Base-by-base conservation (phyloP, 1,284 basidiomycete species). In the Apiotrichum gamsii region DNA sequence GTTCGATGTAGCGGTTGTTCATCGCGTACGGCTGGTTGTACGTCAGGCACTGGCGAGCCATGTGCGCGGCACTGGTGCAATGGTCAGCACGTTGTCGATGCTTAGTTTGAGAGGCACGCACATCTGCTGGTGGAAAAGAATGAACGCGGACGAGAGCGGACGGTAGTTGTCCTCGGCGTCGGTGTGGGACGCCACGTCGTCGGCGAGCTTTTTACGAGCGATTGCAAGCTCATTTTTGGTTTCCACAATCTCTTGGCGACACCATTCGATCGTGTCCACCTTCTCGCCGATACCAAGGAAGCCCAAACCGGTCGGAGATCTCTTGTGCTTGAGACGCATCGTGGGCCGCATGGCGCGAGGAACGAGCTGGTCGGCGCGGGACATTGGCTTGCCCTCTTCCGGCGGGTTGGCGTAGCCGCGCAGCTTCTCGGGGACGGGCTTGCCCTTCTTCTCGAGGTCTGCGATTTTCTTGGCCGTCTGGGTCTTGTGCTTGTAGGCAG, bases 241-340 rank as follows among this genome's bases (percentile, higher is more conserved):
- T 19, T 64, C 52, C 1, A 55, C 54, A 45, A 74, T 69, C 56
- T 72, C 66, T 31, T 65, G 59, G 16, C 64, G 56, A 5, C 83
- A 83, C 90, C 91, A 97, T 2, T 90, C 82, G 64, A 98, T 90
- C 2, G 83, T 79, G 72, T 98, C 94, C 4, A 93, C 88, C 72
- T 94, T 89, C 66, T 89, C 72, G 11, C 71, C 71, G 15, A 69
- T 69, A 10, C 85, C 85, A 29, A 81, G 74, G 36, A 65, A 81
- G 19, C 85, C 82, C 0, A 84, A 69, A 1, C 75, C 70, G 55
- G 83, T 80, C 0, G 82, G 82, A 33, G 47, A 80, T 81, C 54
- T 83, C 13, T 56, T 58, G 58, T 50, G 82, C 77, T 56, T 76
- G 19, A 95, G 80, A 45, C 85, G 84, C 69, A 88, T 87, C 0